A percentile compares a stretch with the other conserved stretches of the same genome.
phyloP scores from a whole-genome alignment of 257 asterid genomes.

The Coffea canephora region DNA sequence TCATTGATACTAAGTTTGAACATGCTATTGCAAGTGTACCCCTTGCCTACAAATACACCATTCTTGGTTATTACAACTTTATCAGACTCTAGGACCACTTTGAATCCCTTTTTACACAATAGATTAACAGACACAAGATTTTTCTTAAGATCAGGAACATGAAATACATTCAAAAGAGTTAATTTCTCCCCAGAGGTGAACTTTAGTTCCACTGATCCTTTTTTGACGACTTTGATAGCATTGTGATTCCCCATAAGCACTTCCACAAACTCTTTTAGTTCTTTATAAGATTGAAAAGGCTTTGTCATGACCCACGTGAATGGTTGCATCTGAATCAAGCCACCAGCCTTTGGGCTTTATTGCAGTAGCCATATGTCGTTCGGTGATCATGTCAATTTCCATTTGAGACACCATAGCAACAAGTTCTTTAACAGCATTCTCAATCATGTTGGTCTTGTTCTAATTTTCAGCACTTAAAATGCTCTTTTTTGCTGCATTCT shows the following conservation, averaged over 20 bases:
- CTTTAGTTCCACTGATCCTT: not conserved
- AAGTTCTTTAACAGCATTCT: too few species aligned
- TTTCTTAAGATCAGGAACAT: not conserved
- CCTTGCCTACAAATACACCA: conserved; percentile 1
- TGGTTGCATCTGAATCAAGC: too few species aligned
- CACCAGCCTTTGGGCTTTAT: too few species aligned
- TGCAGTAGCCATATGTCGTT: too few species aligned
- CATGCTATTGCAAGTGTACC: not conserved
- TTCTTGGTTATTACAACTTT: not conserved
- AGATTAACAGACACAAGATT: too few species aligned
- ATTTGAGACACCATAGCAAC: too few species aligned
- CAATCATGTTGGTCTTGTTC: too few species aligned
- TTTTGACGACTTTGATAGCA: not conserved
- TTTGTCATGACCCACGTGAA: too few species aligned
- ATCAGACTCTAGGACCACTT: not conserved
- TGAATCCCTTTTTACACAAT: not conserved
- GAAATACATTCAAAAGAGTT: not conserved
- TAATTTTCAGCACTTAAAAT: too few species aligned
- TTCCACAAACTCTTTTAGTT: too few species aligned
- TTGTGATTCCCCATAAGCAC: not conserved
- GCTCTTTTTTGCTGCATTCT: too few species aligned
- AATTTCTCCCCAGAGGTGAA: not conserved
- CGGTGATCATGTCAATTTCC: too few species aligned
- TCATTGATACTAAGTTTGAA: not conserved
- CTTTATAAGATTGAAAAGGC: not conserved